Percentiles rank a stretch among this genome's conserved stretches.
phyloP scores from a whole-genome alignment of 1,284 basidiomycete species.

The Tylopilus sp. region DNA sequence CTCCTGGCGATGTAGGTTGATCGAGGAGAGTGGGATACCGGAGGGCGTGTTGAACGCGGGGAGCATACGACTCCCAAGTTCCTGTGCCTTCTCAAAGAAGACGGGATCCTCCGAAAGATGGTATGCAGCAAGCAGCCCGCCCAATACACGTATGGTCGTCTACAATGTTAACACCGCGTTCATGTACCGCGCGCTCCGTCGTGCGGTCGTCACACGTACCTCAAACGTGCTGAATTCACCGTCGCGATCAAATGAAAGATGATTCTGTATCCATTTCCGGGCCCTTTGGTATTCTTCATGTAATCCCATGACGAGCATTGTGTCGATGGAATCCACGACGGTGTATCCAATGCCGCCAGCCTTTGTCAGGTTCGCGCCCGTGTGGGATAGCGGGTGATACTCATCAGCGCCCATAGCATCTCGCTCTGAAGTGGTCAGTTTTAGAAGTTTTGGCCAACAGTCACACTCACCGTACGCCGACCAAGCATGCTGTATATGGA shows the following conservation, averaged over 20 bases:
- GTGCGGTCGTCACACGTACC: constrained; percentile 42
- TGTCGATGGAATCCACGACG: constrained; percentile 81
- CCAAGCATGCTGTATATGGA: constrained; percentile 66
- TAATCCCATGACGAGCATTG: constrained; percentile 83
- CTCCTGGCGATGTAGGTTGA: constrained; percentile 68
- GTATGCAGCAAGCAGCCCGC: constrained; percentile 82
- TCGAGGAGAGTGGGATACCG: constrained; percentile 76
- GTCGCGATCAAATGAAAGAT: constrained; percentile 76
- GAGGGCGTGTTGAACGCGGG: constrained; percentile 79
- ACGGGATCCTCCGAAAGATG: constrained; percentile 67
- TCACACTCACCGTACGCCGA: constrained; percentile 61
- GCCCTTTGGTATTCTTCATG: constrained; percentile 77
- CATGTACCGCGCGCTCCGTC: neutral
- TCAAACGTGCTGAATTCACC: constrained; percentile 90
- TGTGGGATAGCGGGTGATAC: constrained; percentile 75
- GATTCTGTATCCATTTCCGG: constrained; percentile 70
- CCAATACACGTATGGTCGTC: constrained; percentile 80
- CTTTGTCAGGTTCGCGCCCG: constrained; percentile 72
- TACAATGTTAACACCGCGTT: constrained; percentile 27
- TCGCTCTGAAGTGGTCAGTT: constrained; percentile 52
- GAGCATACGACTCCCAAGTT: constrained; percentile 84
- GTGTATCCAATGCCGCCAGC: constrained; percentile 84
- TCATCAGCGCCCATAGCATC: constrained; percentile 90
- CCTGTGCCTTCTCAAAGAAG: constrained; percentile 72
- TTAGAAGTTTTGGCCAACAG: constrained; percentile 2